Conservation (phyloP, 768 basidiomycete genomes). For the Hericium erinaceus region DNA sequence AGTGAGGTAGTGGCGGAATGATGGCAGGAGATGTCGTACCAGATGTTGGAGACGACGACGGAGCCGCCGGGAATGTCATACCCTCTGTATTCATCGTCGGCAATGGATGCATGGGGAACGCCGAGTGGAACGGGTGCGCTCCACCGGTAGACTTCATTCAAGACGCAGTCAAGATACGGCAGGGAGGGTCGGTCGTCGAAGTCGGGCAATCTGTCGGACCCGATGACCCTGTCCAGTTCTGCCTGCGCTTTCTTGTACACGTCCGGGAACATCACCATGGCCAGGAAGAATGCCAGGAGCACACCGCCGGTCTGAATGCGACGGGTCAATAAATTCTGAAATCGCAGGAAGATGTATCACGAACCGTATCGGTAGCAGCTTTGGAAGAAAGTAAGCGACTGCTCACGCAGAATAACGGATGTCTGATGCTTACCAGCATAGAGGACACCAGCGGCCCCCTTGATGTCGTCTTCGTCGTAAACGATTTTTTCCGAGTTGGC, state of each 20-base stretch:
- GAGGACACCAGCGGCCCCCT: not conserved
- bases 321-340: not conserved
- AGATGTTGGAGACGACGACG: conserved; percentile 24
- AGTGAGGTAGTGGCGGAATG: too few species aligned
- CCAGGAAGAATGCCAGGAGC: conserved; percentile 6
- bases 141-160: conserved; percentile 15
- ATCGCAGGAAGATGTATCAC: not conserved
- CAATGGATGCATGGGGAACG: not conserved
- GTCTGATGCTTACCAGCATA: not conserved
- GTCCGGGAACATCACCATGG: conserved; percentile 14
- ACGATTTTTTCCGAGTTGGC: not conserved
- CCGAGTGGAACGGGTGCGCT: conserved; percentile 4
- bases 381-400: not conserved
- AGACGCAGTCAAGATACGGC: conserved; percentile 12
- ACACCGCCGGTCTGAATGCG: not conserved
- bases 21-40: conserved; percentile 12
- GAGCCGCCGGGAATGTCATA: conserved; percentile 26
- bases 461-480: not conserved
- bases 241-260: conserved; percentile 10
- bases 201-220: conserved; percentile 7
- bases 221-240: conserved; percentile 14
- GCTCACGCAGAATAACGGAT: not conserved
- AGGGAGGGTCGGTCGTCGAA: conserved; percentile 10
- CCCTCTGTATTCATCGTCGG: not conserved
- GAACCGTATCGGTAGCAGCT: not conserved